Conservation (phyloP, 179 eudicot genomes). For the Vitellaria paradoxa region DNA sequence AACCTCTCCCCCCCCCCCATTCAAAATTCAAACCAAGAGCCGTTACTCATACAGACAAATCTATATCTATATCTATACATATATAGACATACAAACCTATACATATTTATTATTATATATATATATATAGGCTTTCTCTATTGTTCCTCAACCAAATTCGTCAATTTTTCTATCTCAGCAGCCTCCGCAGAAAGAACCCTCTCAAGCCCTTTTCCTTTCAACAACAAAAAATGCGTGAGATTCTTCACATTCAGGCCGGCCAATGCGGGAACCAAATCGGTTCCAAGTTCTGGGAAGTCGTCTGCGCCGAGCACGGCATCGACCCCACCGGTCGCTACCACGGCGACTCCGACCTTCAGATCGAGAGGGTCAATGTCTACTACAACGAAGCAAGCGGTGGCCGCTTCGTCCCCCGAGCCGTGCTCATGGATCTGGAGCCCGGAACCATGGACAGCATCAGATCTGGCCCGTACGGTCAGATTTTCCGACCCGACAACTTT, state of each 20-base stretch:
- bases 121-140: too few relatives aligned
- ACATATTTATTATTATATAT: too few relatives aligned
- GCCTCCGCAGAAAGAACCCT: too few relatives aligned
- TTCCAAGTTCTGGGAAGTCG: conserved; percentile 56
- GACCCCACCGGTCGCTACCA: conserved; percentile 44
- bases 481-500: conserved; percentile 56
- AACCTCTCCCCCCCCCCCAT: too few relatives aligned
- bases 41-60: too few relatives aligned
- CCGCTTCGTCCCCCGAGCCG: conserved; percentile 48
- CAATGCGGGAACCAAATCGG: conserved; percentile 66
- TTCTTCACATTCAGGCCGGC: conserved; percentile 54
- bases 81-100: too few relatives aligned
- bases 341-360: conserved; percentile 39
- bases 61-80: too few relatives aligned
- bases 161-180: too few relatives aligned
- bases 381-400: conserved; percentile 52
- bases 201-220: neutral
- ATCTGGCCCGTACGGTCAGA: conserved; percentile 48
- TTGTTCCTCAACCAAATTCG: too few relatives aligned
- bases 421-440: conserved; percentile 58
- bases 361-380: conserved; percentile 49
- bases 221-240: conserved; percentile 44
- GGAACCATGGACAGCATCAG: conserved; percentile 55
- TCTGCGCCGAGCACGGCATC: conserved; percentile 51
- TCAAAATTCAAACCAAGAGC: too few relatives aligned